Base-by-base conservation (phyloP, 2,329 filamentous ascomycete genomes). In the Paraconiothyrium brasiliense region DNA sequence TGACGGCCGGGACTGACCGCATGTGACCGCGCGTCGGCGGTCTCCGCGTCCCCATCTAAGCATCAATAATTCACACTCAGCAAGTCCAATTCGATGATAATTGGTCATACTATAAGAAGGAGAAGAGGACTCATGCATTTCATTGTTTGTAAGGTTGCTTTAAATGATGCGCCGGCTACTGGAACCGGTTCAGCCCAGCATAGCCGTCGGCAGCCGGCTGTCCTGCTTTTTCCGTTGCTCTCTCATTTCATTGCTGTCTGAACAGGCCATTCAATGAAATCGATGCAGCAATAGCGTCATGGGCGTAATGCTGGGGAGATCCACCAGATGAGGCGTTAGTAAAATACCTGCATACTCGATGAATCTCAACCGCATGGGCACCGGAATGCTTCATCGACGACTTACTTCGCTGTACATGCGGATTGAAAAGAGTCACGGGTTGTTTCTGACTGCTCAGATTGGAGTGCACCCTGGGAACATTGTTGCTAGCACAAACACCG, bases 1-100 rank as follows among this genome's bases (percentile, higher is more conserved):
- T 10, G 9, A 32, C 37, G 6, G 35, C 37, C 51, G 51, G 37
- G 20, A 20, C 51, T 44, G 22, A 11, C 51, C 51, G 32, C 54
- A 47, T 47, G 54, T 56, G 54, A 56, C 54, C 43, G 27, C 43
- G 54, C 32, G 54, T 56, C 52, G 39, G 51, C 51, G 51, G 30
- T 5, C 34, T 44, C 51, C 51, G 39, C 47, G 16, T 13, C 47
- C 46, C 27, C 30, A 22, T 52, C 14, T 22, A 16, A 22, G 14
- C 35, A 22, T 4, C 35, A 41, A 8, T 10, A 22, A 37, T 13
- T 24, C 35, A 20, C 49, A 27, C 4, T 24, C 49, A 52, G 20
- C 49, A 52, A 24, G 27, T 30, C 20, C 20, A 24, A 24, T 27
- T 13, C 11, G 8, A n/a, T 7, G n/a, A 20, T 1, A 37, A 8